Base-by-base conservation (phyloP, 495 filamentous ascomycete species). In the Aspergillus coremiiformis region DNA sequence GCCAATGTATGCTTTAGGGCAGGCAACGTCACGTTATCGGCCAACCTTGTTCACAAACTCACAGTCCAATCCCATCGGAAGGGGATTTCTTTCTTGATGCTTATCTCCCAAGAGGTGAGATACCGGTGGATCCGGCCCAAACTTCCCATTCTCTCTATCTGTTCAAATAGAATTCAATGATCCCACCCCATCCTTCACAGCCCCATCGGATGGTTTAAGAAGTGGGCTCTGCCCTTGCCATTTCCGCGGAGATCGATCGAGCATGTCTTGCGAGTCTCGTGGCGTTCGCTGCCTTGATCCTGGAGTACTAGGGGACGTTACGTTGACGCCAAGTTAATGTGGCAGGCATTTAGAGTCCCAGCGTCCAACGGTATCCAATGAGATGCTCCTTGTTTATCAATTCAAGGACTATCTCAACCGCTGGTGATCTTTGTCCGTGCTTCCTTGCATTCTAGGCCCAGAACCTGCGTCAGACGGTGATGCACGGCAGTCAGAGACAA, bases 211-310 rank as follows among this genome's bases (percentile, higher is more conserved):
- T 15, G n/a, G 4, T 51, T 44, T 15, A 51, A 51, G 48, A 33
- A 43, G 24, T 33, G 29, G 24, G 17, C 15, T 35, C 47, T 42
- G 7, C 48, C 39, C 15, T 32, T 11, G 2, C 9, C 32, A 44
- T 43, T 22, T 51, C 48, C 48, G 48, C 48, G 48, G 48, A 51
- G 37, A 6, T 51, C 20, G 27, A 29, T 44, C 39, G 17, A 32
- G 12, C 17, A 5, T 44, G 21, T 22, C 14, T 21, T 9, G 9
- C 15, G 10, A 0, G 29, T 15, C 48, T 44, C 9, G 39, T 21
- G 15, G n/a, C 15, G 5, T 21, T 22, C 21, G 5, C 37, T 22
- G 23, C 35, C 37, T 30, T 14, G 5, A 3, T n/a, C 46, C 46
- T 30, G 29, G 17, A 23, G 9, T 7, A 41, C 12, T 21, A 41